Conservation (phyloP, 2,329 filamentous ascomycete species). For the Aspergillus oerlinghausenensis region DNA sequence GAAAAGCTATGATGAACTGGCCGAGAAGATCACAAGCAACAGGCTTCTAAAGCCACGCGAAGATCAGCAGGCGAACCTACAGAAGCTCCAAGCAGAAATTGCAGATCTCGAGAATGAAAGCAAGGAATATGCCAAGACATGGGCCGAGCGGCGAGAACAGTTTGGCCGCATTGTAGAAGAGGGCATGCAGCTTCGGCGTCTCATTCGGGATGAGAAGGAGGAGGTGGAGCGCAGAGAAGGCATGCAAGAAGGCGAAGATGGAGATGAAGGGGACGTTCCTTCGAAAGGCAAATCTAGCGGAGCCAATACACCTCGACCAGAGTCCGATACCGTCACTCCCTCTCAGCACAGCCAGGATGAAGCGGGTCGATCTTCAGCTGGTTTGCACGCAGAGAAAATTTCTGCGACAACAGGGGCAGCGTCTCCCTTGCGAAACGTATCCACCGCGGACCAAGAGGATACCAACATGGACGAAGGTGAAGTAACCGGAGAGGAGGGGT, state of each 20-base stretch:
- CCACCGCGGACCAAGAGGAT: constrained; percentile 48
- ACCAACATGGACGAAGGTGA: constrained; percentile 55
- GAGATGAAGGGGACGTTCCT: constrained; percentile 48
- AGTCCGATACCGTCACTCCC: constrained; percentile 42
- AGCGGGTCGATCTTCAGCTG: constrained; percentile 17
- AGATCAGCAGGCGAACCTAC: constrained; percentile 72
- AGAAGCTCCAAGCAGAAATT: constrained; percentile 84
- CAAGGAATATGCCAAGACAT: constrained; percentile 72
- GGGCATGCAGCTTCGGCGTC: constrained; percentile 74
- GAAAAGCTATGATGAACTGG: constrained; percentile 81
- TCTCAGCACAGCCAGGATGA: constrained; percentile 34
- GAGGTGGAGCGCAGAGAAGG: constrained; percentile 85
- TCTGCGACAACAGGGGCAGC: constrained; percentile 25
- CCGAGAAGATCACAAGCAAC: constrained; percentile 80
- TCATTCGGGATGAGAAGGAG: constrained; percentile 93
- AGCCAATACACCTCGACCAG: constrained; percentile 46
- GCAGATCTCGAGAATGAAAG: constrained; percentile 81
- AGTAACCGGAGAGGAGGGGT: constrained; percentile 33
- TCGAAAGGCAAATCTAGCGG: constrained; percentile 47
- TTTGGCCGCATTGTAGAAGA: constrained; percentile 88
- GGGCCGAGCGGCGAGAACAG: constrained; percentile 78
- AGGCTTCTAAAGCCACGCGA: constrained; percentile 74
- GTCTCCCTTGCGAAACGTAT: constrained; percentile 37
- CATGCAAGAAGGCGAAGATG: constrained; percentile 62
- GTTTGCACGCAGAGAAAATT: constrained; percentile 30